phyloP scores from a whole-genome alignment of 1,139 yeast genomes.

The Meyerozyma smithsonii region DNA sequence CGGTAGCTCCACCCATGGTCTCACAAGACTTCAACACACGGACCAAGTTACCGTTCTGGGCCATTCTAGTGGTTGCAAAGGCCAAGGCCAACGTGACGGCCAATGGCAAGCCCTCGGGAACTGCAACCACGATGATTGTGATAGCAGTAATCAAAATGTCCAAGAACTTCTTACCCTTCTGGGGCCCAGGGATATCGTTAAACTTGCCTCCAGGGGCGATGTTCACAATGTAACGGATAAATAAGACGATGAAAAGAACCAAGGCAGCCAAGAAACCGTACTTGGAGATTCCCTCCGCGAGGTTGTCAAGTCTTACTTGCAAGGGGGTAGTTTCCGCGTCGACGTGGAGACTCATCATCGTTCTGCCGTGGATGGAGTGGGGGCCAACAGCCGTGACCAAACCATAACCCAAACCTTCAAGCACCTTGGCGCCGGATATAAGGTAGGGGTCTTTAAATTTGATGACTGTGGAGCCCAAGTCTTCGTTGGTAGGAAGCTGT shows the following conservation, averaged over 20 bases:
- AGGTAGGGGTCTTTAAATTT: slow-evolving; percentile 69
- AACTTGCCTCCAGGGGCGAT: slow-evolving; percentile 51
- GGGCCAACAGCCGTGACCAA: slow-evolving; percentile 88
- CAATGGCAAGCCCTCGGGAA: slow-evolving; percentile 95
- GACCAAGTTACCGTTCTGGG: slow-evolving; percentile 93
- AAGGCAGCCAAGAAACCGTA: slow-evolving; percentile 86
- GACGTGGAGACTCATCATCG: slow-evolving; percentile 71
- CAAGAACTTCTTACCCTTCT: slow-evolving; percentile 80
- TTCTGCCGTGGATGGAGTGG: slow-evolving; percentile 86
- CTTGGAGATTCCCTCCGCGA: slow-evolving; percentile 92
- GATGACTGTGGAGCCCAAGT: slow-evolving; percentile 44
- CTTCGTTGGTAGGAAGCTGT: slow-evolving; percentile 32
- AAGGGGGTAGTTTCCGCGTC: slow-evolving; percentile 86
- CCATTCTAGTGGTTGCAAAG: slow-evolving; percentile 97
- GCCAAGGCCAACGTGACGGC: slow-evolving; percentile 96
- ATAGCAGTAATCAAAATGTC: slow-evolving; percentile 86
- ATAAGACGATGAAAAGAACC: slow-evolving; percentile 69
- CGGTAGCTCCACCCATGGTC: slow-evolving; percentile 98
- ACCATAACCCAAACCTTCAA: slow-evolving; percentile 84
- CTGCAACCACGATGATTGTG: slow-evolving; percentile 93
- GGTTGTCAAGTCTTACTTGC: slow-evolving; percentile 71
- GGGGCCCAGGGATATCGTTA: slow-evolving; percentile 48
- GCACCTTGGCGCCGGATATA: slow-evolving; percentile 84
- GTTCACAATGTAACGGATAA: slow-evolving; percentile 70
- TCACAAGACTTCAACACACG: slow-evolving; percentile 92